A percentile compares a stretch with the other conserved stretches of the same genome.
These are phyloP conservation scores for Aureobasidium pullulans DNA, from an alignment of 2,329 filamentous ascomycete species.

Conservation along the genomic window DNA sequence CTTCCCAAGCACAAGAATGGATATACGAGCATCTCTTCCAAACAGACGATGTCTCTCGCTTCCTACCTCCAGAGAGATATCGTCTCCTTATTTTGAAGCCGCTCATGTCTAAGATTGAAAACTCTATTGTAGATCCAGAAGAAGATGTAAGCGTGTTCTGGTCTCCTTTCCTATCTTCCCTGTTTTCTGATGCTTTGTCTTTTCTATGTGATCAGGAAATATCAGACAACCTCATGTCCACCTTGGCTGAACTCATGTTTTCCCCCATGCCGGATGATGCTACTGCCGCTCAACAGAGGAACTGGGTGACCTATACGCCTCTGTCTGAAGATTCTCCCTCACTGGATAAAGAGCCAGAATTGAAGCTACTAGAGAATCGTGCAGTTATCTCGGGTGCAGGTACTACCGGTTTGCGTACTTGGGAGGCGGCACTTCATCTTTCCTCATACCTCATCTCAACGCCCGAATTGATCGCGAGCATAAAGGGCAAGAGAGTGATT, in stretches of 20 bases:
- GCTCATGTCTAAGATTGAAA: conserved; percentile 62
- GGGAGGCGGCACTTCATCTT: conserved; percentile 72
- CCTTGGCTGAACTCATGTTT: conserved; percentile 58
- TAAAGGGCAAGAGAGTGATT: conserved; percentile 53
- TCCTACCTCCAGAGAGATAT: conserved; percentile 62
- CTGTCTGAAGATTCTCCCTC: conserved; percentile 20
- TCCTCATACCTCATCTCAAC: conserved; percentile 56
- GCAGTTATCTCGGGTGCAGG: conserved; percentile 62
- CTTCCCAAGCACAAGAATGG: conserved; percentile 55
- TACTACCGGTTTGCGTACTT: conserved; percentile 70
- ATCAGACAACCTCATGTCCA: conserved; percentile 68
- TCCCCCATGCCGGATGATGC: conserved; percentile 57
- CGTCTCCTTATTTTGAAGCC: conserved; percentile 65
- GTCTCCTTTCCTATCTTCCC: conserved; percentile 17
- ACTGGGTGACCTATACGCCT: conserved; percentile 63
- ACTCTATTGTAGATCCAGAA: conserved; percentile 71
- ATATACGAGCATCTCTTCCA: conserved; percentile 63
- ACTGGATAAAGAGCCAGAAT: conserved; percentile 21
- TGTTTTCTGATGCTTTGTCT: conserved; percentile 22
- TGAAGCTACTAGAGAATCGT: conserved; percentile 63
- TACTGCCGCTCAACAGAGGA: conserved; percentile 61
- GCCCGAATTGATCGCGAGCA: conserved; percentile 29
- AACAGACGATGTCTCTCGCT: conserved; percentile 43
- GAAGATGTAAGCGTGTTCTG: conserved; percentile 62
- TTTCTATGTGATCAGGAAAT: conserved; percentile 55